Evolutionary conservation across 768 basidiomycete genomes (phyloP).

Genomic region (Pholiota microspora): DNA sequence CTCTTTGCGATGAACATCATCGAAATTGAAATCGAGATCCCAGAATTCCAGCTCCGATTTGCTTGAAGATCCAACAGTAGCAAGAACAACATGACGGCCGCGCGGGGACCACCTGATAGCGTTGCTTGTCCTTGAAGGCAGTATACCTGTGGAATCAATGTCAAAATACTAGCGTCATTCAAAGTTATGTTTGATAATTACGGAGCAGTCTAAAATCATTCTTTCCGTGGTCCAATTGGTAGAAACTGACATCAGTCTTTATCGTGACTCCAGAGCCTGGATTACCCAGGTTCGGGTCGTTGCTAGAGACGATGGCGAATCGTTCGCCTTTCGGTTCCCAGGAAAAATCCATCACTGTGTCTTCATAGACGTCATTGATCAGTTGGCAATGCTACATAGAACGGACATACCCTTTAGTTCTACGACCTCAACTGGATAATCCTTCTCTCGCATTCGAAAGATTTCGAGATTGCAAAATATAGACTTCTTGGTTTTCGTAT

Average conservation of each 20-base stretch:
- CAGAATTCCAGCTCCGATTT: slow-evolving; percentile 99
- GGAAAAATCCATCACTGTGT: slow-evolving; percentile 93
- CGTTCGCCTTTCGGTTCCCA: slow-evolving; percentile 99
- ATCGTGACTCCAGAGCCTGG: slow-evolving; percentile 89
- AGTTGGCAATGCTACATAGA: slow-evolving; percentile 3
- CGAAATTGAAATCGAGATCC: slow-evolving; percentile 90
- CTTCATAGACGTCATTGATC: slow-evolving; percentile 35
- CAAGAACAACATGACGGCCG: slow-evolving; percentile 93
- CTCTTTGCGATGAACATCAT: slow-evolving; percentile 48
- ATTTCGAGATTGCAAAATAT: slow-evolving; percentile 98
- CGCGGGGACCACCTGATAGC: slow-evolving; percentile 96
- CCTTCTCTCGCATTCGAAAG: slow-evolving; percentile 96
- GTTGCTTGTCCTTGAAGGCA: slow-evolving; percentile 84
- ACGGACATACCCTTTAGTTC: slow-evolving; percentile 81
- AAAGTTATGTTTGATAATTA: too few species aligned
- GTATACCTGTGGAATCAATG: slow-evolving; percentile 48
- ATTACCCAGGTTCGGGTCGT: slow-evolving; percentile 90
- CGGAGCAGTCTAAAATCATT: slow-evolving; percentile 93
- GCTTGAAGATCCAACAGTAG: slow-evolving; percentile 90
- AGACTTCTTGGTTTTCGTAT: slow-evolving; percentile 98
- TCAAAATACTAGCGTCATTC: too few species aligned
- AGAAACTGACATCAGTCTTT: slow-evolving; percentile 96
- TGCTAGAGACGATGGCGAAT: slow-evolving; percentile 93
- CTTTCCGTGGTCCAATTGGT: slow-evolving; percentile 88
- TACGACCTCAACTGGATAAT: slow-evolving; percentile 95